Conservation (phyloP, 1,284 basidiomycete species). For the Stereum hirsutum region DNA sequence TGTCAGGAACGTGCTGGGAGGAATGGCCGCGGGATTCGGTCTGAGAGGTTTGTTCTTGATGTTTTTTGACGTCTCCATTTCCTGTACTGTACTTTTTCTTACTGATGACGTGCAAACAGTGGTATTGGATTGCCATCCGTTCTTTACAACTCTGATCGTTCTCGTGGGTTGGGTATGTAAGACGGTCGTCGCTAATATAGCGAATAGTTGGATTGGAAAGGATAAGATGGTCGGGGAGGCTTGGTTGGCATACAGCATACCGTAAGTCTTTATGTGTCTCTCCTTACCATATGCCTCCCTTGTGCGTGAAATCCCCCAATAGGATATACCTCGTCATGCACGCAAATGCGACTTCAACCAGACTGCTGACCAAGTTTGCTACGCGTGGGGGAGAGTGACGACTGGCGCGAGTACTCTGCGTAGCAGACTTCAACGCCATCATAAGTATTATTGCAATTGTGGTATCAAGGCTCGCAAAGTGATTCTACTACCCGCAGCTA, state of each 20-base stretch:
- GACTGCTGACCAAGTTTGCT: too few relatives aligned
- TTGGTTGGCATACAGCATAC: constrained; percentile 75
- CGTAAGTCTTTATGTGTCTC: constrained; percentile 27
- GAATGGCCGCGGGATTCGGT: constrained; percentile 74
- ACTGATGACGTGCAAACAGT: constrained; percentile 32
- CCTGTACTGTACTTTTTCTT: constrained; percentile 7
- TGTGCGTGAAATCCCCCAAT: too few relatives aligned
- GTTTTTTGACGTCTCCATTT: not conserved
- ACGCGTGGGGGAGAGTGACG: too few relatives aligned
- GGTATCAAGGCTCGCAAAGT: too few relatives aligned
- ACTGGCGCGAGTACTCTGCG: too few relatives aligned
- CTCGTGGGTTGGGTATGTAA: constrained; percentile 72
- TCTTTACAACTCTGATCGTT: constrained; percentile 73
- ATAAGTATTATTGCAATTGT: too few relatives aligned
- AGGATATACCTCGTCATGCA: too few relatives aligned
- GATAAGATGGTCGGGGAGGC: constrained; percentile 40
- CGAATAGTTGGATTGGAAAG: constrained; percentile 54
- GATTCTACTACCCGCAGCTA: too few relatives aligned
- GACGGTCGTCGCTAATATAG: constrained; percentile 47
- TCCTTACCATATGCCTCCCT: not conserved
- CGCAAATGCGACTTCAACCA: too few relatives aligned
- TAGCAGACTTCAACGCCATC: too few relatives aligned
- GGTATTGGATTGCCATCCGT: constrained; percentile 65
- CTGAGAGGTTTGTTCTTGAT: constrained; percentile 35
- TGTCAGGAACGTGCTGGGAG: constrained; percentile 75